phyloP scores from a whole-genome alignment of 2,329 filamentous ascomycete species.

The Colletotrichum lentis region DNA sequence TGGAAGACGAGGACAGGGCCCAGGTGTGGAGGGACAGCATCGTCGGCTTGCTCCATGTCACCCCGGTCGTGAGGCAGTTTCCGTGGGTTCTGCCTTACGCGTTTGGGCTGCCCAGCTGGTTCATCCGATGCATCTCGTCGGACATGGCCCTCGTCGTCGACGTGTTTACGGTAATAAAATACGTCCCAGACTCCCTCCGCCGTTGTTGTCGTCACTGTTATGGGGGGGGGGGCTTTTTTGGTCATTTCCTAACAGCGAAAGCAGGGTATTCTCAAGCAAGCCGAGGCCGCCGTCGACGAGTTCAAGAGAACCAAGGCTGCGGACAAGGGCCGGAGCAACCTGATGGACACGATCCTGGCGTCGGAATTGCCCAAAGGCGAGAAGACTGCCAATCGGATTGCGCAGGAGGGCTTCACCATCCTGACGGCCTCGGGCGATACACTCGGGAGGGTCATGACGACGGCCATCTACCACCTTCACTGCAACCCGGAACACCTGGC shows the following conservation, averaged over 20 bases:
- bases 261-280: not conserved
- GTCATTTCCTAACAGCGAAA: not conserved
- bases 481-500: conserved; percentile 43
- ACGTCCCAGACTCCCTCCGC: no score
- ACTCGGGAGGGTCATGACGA: conserved; percentile 45
- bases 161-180: not conserved
- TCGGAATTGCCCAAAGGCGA: conserved; percentile 47
- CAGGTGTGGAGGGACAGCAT: not conserved
- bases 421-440: conserved; percentile 51
- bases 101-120: not conserved
- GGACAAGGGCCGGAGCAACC: not conserved
- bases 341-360: conserved; percentile 42
- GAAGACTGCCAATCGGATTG: conserved; percentile 45
- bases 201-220: no score
- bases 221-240: no score
- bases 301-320: not conserved
- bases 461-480: conserved; percentile 49
- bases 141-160: not conserved
- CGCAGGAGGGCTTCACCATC: conserved; percentile 46
- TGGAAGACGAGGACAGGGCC: not conserved
- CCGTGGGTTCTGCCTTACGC: not conserved
- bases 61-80: not conserved
- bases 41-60: not conserved
- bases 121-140: not conserved
- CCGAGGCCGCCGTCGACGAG: not conserved